A percentile compares a stretch with the other conserved stretches of the same genome.
phyloP scores from a whole-genome alignment of 129 eudicot genomes.

The Pittosporum tobira region DNA sequence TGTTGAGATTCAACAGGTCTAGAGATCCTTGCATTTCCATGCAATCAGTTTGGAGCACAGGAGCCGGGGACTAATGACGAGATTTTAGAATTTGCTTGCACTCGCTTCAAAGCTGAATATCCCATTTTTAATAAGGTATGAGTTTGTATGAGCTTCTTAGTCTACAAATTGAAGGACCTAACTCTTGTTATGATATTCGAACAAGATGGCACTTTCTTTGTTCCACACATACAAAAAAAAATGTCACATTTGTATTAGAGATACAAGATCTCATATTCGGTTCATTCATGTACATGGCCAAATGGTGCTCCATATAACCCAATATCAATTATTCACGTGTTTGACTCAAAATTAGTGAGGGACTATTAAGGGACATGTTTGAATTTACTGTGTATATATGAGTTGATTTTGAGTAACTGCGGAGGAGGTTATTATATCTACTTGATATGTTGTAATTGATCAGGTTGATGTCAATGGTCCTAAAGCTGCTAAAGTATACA shows the following conservation, averaged over 20 bases:
- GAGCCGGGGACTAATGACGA: constrained; percentile 1
- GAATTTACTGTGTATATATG: neutral
- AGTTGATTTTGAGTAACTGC: neutral
- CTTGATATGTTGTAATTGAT: neutral
- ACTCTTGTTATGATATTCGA: no score
- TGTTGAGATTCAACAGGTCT: constrained; percentile 35
- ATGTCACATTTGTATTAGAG: no score
- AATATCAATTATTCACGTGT: no score
- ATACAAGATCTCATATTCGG: no score
- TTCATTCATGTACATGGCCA: no score
- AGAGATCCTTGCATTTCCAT: constrained; percentile 89
- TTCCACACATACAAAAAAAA: no score
- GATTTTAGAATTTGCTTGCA: neutral
- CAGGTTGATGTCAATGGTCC: constrained; percentile 82
- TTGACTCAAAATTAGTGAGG: no score
- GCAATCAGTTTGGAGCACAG: constrained; percentile 48
- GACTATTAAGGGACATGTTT: no score
- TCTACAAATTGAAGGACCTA: neutral
- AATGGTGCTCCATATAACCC: no score
- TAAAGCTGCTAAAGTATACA: constrained; percentile 61
- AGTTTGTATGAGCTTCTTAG: neutral
- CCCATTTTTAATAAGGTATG: neutral
- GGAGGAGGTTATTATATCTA: neutral
- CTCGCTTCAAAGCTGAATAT: neutral
- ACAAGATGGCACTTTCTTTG: neutral